Conservation (phyloP, 495 filamentous ascomycete species). For the Letharia lupina region DNA sequence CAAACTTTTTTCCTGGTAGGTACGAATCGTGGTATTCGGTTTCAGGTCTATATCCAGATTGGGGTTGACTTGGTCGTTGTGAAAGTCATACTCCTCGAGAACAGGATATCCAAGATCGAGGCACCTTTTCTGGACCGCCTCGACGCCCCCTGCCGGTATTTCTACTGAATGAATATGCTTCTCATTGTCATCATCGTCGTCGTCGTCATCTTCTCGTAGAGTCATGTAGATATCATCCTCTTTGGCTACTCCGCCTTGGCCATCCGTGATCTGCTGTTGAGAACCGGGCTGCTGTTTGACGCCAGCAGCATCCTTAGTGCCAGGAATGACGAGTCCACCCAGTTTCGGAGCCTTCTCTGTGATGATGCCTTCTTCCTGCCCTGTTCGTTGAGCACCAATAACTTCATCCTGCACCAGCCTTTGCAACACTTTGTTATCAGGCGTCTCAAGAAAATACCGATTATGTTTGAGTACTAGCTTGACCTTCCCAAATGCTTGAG, state of each 20-base stretch:
- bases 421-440: constrained; percentile 77
- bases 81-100: constrained; percentile 94
- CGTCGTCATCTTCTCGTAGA: constrained; percentile 61
- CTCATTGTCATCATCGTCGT: constrained; percentile 83
- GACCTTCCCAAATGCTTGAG: constrained; percentile 87
- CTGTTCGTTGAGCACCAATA: constrained; percentile 55
- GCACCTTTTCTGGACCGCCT: constrained; percentile 82
- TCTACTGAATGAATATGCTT: constrained; percentile 94
- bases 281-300: constrained; percentile 54
- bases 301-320: constrained; percentile 86
- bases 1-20: constrained; percentile 90
- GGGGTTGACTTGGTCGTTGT: constrained; percentile 83
- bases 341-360: constrained; percentile 76
- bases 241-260: constrained; percentile 24
- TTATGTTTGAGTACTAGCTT: constrained; percentile 93
- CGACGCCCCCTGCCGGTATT: constrained; percentile 66
- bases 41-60: constrained; percentile 87
- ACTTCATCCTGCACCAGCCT: constrained; percentile 65
- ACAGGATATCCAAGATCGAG: constrained; percentile 79
- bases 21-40: constrained; percentile 72
- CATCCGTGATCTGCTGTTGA: constrained; percentile 32
- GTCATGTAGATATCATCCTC: constrained; percentile 54
- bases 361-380: constrained; percentile 61
- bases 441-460: constrained; percentile 85
- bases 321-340: constrained; percentile 86